A percentile compares a stretch with the other conserved stretches of the same genome.
phyloP scores from a whole-genome alignment of 768 basidiomycete genomes.

The Pulveroboletus sp. region DNA sequence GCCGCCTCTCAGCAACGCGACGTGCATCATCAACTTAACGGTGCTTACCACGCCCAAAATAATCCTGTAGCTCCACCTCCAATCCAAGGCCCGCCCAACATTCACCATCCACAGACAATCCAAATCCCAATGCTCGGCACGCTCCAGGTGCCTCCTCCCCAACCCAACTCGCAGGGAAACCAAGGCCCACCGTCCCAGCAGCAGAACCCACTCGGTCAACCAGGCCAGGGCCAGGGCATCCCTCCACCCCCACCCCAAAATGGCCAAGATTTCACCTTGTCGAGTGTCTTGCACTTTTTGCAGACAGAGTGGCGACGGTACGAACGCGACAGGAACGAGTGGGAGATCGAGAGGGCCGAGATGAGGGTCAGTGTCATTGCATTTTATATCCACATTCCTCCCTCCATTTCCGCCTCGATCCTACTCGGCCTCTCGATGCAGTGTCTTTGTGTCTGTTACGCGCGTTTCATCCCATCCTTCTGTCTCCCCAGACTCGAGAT shows the following conservation, averaged over 20 bases:
- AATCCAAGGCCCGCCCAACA: conserved; percentile 28
- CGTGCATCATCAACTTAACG: conserved; percentile 27
- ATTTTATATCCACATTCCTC: conserved; percentile 2
- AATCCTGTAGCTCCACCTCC: not conserved
- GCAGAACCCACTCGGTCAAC: conserved; percentile 50
- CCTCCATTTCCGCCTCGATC: not conserved
- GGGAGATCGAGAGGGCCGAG: conserved; percentile 99
- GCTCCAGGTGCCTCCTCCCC: conserved; percentile 58
- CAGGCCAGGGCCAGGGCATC: conserved; percentile 49
- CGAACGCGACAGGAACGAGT: conserved; percentile 98
- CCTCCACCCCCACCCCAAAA: conserved; percentile 78
- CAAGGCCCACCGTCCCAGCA: conserved; percentile 51
- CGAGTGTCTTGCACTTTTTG: conserved; percentile 92
- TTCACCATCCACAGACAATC: conserved; percentile 40
- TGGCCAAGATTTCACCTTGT: conserved; percentile 89
- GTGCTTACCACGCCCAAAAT: conserved; percentile 28
- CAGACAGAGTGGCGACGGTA: conserved; percentile 98
- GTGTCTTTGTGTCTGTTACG: not conserved
- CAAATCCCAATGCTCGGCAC: conserved; percentile 70
- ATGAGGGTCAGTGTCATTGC: conserved; percentile 74
- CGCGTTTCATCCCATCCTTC: not conserved
- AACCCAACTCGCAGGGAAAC: conserved; percentile 32
- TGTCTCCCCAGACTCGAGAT: not conserved
- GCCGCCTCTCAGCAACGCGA: conserved; percentile 25
- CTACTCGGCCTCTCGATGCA: not conserved